These are phyloP conservation scores for Usnea hakonensis DNA, from an alignment of 495 filamentous ascomycete species.

Conservation along the genomic window DNA sequence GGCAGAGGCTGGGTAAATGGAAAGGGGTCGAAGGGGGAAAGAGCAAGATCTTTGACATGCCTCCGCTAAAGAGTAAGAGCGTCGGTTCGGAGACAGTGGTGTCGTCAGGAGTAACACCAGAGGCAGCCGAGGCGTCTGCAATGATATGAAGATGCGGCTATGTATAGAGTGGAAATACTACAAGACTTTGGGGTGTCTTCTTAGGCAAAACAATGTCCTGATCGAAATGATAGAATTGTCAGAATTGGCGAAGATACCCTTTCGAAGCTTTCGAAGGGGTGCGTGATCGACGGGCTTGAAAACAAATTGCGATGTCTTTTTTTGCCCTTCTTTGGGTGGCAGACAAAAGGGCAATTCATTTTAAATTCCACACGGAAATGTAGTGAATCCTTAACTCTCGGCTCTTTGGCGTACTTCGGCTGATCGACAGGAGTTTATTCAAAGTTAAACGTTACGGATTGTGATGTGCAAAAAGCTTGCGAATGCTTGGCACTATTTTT, in stretches of 20 bases:
- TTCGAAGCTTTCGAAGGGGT: not conserved
- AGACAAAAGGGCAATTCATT: not conserved
- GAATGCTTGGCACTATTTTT: no score
- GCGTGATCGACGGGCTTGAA: not conserved
- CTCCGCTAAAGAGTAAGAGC: constrained; percentile 53
- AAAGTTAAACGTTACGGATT: no score
- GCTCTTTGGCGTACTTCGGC: no score
- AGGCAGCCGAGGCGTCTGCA: constrained; percentile 24
- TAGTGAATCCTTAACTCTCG: no score
- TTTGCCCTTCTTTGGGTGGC: not conserved
- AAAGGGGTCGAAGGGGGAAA: constrained; percentile 50
- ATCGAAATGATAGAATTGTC: not conserved
- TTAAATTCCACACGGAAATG: not conserved
- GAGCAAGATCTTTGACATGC: constrained; percentile 65
- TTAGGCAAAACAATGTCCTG: not conserved
- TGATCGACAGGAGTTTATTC: no score
- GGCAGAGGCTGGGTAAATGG: constrained; percentile 54
- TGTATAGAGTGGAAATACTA: not conserved
- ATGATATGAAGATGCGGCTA: constrained; percentile 12
- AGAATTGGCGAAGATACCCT: not conserved
- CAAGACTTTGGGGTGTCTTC: not conserved
- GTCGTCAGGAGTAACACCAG: constrained; percentile 13
- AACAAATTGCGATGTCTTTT: not conserved
- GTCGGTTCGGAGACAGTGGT: constrained; percentile 19
- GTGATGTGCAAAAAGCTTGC: no score